phyloP scores from a whole-genome alignment of 495 filamentous ascomycete species.

The Hypomontagnella submonticulosa region DNA sequence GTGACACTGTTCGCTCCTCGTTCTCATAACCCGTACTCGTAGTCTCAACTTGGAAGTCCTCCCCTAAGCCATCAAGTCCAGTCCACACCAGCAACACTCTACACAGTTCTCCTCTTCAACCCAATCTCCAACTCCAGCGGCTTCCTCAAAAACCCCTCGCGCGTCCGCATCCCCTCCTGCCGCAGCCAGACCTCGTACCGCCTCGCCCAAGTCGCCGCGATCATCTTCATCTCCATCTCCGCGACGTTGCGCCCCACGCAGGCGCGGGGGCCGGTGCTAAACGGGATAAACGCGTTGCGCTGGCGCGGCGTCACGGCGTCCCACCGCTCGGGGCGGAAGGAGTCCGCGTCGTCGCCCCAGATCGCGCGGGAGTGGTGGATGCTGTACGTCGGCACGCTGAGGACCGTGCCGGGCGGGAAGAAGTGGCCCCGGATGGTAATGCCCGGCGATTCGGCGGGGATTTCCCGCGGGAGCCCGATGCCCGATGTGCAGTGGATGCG shows the following conservation, averaged over 20 bases:
- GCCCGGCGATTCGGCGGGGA: conserved; percentile 69
- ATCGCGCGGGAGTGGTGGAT: conserved; percentile 85
- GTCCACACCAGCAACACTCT: not conserved
- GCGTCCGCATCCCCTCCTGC: conserved; percentile 77
- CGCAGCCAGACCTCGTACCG: conserved; percentile 79
- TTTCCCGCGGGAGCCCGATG: conserved; percentile 85
- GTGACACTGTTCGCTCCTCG: too few species aligned
- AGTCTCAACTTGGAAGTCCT: too few species aligned
- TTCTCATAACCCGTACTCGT: too few species aligned
- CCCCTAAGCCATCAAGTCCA: not conserved
- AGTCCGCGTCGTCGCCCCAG: conserved; percentile 84
- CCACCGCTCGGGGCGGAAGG: conserved; percentile 86
- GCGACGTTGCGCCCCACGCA: conserved; percentile 68
- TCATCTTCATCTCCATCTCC: conserved; percentile 91
- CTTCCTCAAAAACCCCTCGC: conserved; percentile 92
- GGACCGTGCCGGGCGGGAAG: conserved; percentile 79
- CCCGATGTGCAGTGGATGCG: conserved; percentile 90
- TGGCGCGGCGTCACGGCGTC: conserved; percentile 68
- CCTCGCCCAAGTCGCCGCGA: conserved; percentile 78
- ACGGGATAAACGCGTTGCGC: conserved; percentile 85
- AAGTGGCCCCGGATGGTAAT: conserved; percentile 63
- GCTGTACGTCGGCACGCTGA: conserved; percentile 87
- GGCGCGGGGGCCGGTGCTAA: conserved; percentile 75
- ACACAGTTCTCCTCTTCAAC: conserved; percentile 51
- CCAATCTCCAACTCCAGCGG: conserved; percentile 80